Evolutionary conservation across 2,329 filamentous ascomycete genomes (phyloP).

Genomic region (Seiridium cupressi): DNA sequence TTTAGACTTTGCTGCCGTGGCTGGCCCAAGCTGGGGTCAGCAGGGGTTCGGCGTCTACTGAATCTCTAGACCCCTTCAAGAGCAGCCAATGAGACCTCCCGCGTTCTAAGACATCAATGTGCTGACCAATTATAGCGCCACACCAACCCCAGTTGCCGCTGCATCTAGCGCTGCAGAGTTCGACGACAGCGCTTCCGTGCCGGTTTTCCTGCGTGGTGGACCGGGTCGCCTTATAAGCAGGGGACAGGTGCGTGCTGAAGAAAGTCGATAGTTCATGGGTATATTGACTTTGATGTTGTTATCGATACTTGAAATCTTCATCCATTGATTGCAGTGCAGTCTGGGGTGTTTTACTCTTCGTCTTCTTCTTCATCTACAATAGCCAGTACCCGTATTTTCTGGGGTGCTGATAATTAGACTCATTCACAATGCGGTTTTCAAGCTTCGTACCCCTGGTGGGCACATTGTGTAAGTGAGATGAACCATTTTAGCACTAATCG

Average conservation of each 20-base stretch:
- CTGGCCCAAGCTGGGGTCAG: neutral
- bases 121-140: conserved; percentile 4
- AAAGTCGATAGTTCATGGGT: neutral
- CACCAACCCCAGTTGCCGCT: neutral
- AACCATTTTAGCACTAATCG: neutral
- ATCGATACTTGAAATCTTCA: neutral
- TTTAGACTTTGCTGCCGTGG: neutral
- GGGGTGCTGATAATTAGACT: neutral
- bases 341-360: neutral
- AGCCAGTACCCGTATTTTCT: neutral
- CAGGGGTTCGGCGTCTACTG: conserved; percentile 16
- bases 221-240: neutral
- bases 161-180: neutral
- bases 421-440: neutral
- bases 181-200: neutral
- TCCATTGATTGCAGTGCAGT: neutral
- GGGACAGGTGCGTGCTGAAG: neutral
- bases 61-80: neutral
- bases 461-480: neutral
- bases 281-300: neutral
- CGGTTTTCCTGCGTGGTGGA: neutral
- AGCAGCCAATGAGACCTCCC: conserved; percentile 14
- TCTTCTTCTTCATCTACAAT: neutral
- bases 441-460: neutral
- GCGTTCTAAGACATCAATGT: conserved; percentile 7